Base-by-base conservation (phyloP, 352 stramenopile species). In the Pythium guiyangense region DNA sequence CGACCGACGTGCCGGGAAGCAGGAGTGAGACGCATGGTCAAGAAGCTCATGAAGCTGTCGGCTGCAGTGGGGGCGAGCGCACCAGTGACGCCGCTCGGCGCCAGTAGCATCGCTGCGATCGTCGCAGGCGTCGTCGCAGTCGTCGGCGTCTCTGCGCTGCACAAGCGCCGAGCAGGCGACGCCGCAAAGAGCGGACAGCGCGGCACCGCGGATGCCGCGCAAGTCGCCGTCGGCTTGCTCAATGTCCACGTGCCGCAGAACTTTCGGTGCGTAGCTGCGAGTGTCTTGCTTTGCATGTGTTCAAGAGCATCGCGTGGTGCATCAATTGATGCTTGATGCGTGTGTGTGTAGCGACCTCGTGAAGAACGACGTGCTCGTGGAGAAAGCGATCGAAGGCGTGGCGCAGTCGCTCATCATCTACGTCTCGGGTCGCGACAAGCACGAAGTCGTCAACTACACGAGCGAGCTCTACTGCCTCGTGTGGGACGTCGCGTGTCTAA, bases 331-430 rank as follows among this genome's bases (percentile, higher is more conserved):
- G n/a, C 34, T 35, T 62, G 37, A 15, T 9, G 17, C 42, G n/a
- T n/a, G 34, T 35, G 20, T 60, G 22, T 29, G 44, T 35, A 79
- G 71, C 1, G 73, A 79, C 52, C 44, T 82, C 59, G 76, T 86
- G 20, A 86, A 80, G 57, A 86, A 89, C 55, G 67, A 93, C 65
- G 79, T 93, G 54, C 60, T 91, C n/a, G 27, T 93, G 25, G 79
- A 90, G 50, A 88, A 86, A 58, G 53, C 70, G 11, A 69, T 79
- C 20, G 68, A 71, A 27, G 56, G 69, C 9, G 79, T 86, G 31
- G 58, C 69, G 11, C 54, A 77, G 14, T 74, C 62, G 20, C 63
- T 93, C 18, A 57, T 84, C 29, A 70, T 93, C 44, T 93, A 74
- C 62, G 80, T 93, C 26, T 70, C 69, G n/a, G 77, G 73, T 6